Evolutionary conservation across 2,329 filamentous ascomycete genomes (phyloP).

Genomic region (Aureobasidium sp.): DNA sequence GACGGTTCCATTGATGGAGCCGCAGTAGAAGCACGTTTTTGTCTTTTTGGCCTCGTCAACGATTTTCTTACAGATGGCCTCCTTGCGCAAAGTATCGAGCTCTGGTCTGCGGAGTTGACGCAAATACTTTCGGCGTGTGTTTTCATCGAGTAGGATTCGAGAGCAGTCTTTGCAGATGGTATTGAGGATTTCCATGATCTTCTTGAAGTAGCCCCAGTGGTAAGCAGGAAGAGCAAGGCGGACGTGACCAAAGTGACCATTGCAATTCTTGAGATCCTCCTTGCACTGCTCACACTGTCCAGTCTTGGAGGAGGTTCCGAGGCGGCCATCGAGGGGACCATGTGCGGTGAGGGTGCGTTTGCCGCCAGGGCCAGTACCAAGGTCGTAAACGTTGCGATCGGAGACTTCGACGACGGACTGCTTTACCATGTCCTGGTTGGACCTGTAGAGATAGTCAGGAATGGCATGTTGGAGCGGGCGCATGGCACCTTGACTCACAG

Average conservation of each 20-base stretch:
- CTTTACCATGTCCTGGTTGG: conserved; percentile 88
- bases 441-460: conserved; percentile 43
- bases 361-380: conserved; percentile 46
- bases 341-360: conserved; percentile 68
- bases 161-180: conserved; percentile 95
- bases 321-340: conserved; percentile 78
- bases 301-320: conserved; percentile 83
- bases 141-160: conserved; percentile 71
- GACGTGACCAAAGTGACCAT: conserved; percentile 92
- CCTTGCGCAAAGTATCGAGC: conserved; percentile 78
- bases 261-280: conserved; percentile 73
- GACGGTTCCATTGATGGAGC: conserved; percentile 79
- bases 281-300: conserved; percentile 77
- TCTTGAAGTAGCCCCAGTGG: conserved; percentile 92
- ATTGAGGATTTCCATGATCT: conserved; percentile 85
- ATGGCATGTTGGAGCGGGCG: background rate
- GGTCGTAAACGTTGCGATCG: conserved; percentile 88
- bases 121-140: conserved; percentile 69
- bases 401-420: conserved; percentile 92
- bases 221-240: conserved; percentile 85
- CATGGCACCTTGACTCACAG: conserved; percentile 48
- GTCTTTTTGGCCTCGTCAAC: conserved; percentile 85
- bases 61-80: conserved; percentile 79
- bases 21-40: conserved; percentile 74
- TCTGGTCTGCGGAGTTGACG: conserved; percentile 71